Conservation (phyloP, 331 rosid species). For the Phaseolus coccineus region DNA sequence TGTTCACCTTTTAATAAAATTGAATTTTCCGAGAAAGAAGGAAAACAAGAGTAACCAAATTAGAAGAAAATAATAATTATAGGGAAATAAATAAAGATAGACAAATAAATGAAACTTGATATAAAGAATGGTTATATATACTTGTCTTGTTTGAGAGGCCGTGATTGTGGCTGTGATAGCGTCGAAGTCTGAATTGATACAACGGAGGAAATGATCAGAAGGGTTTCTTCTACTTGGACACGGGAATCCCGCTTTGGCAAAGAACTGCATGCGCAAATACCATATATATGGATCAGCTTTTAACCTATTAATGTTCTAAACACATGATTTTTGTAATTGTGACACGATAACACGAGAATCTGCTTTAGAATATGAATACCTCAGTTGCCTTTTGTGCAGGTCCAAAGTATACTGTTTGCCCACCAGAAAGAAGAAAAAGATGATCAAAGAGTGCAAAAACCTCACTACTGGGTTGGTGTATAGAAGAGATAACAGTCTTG, state of each 20-base stretch:
- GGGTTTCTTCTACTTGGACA: constrained; percentile 95
- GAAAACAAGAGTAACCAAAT: too few relatives aligned
- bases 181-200: constrained; percentile 91
- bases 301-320: constrained; percentile 13
- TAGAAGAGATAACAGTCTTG: constrained; percentile 78
- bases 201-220: constrained; percentile 96
- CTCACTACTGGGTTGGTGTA: constrained; percentile 95
- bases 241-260: constrained; percentile 84
- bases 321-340: neutral
- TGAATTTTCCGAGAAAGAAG: too few relatives aligned
- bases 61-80: too few relatives aligned
- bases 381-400: constrained; percentile 69
- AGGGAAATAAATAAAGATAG: too few relatives aligned
- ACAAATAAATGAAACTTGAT: too few relatives aligned
- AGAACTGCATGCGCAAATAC: constrained; percentile 65
- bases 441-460: constrained; percentile 95
- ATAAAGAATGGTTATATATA: constrained; percentile 29
- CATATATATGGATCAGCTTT: constrained; percentile 10
- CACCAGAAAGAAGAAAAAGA: constrained; percentile 86
- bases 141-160: constrained; percentile 59
- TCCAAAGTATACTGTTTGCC: constrained; percentile 84
- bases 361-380: constrained; percentile 38
- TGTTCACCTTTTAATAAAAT: too few relatives aligned
- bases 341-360: too few relatives aligned
- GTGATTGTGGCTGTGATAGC: constrained; percentile 59